Conservation (phyloP, 345 rosid species). For the Salix koriyanagi region DNA sequence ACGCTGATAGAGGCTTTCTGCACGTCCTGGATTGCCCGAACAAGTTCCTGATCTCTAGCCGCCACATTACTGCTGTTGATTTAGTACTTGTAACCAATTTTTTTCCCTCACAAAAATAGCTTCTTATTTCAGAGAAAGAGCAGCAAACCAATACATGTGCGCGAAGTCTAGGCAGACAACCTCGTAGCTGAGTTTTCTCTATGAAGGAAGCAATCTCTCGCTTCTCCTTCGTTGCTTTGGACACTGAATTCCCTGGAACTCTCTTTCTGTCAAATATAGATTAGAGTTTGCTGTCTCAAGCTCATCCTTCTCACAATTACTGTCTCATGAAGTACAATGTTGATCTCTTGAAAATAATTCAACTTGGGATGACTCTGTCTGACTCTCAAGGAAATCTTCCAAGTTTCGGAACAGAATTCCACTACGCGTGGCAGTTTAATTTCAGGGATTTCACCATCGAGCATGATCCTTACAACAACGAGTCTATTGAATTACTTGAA, state of each 20-base stretch:
- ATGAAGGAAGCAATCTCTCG: neutral
- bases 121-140: neutral
- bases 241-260: neutral
- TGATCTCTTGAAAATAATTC: neutral
- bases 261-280: no score
- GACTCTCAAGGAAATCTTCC: neutral
- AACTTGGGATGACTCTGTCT: neutral
- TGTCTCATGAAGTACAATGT: neutral
- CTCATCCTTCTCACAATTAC: neutral
- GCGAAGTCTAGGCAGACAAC: neutral
- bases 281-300: neutral
- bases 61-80: no score
- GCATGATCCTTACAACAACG: neutral
- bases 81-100: no score
- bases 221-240: neutral
- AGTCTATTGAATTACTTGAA: neutral
- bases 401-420: neutral
- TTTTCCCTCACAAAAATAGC: neutral
- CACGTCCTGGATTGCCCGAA: no score
- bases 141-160: neutral
- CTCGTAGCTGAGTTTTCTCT: neutral
- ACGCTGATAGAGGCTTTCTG: no score
- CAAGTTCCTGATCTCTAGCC: no score
- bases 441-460: conserved; percentile 4
- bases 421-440: conserved; percentile 1